Evolutionary conservation across 345 rosid genomes (phyloP).

Genomic region (Kandelia obovata): DNA sequence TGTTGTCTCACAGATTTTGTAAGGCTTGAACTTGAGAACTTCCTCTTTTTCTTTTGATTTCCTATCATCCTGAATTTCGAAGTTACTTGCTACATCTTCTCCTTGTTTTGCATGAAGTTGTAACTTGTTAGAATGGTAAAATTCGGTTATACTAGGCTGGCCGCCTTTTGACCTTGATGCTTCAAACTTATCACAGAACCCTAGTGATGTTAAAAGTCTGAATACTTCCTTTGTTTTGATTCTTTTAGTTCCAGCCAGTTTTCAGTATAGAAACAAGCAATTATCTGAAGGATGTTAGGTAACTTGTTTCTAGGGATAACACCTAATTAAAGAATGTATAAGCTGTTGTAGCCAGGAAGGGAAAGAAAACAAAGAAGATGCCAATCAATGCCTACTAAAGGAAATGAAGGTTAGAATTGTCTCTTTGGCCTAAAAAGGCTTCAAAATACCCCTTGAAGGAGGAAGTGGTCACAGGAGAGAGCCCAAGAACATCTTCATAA

Average conservation of each 20-base stretch:
- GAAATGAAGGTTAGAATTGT: too few relatives aligned
- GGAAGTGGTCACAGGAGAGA: too few relatives aligned
- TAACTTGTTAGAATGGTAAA: conserved; percentile 64
- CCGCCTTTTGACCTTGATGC: conserved; percentile 38
- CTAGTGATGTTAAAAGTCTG: conserved; percentile 27
- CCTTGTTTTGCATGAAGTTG: conserved; percentile 29
- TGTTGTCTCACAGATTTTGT: conserved; percentile 61
- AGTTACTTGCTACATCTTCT: conserved; percentile 27
- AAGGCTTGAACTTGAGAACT: conserved; percentile 37
- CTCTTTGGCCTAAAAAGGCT: too few relatives aligned
- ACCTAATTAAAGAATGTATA: too few relatives aligned
- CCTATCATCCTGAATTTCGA: conserved; percentile 19
- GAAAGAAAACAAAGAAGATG: too few relatives aligned
- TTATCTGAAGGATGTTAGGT: conserved; percentile 2
- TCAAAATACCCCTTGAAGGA: too few relatives aligned
- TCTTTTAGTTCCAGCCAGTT: conserved; percentile 46
- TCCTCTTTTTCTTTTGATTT: conserved; percentile 46
- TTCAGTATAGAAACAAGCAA: conserved; percentile 16
- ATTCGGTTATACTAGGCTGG: conserved; percentile 65
- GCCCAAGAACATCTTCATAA: too few relatives aligned
- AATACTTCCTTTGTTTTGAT: conserved; percentile 40
- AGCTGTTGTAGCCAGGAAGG: too few relatives aligned
- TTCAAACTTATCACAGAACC: neutral
- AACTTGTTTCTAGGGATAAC: neutral
- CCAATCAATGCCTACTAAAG: too few relatives aligned